A percentile compares a stretch with the other conserved stretches of the same genome.
These are phyloP conservation scores for Schizothecium vesticola DNA, from an alignment of 495 filamentous ascomycete genomes.

Conservation along the genomic window DNA sequence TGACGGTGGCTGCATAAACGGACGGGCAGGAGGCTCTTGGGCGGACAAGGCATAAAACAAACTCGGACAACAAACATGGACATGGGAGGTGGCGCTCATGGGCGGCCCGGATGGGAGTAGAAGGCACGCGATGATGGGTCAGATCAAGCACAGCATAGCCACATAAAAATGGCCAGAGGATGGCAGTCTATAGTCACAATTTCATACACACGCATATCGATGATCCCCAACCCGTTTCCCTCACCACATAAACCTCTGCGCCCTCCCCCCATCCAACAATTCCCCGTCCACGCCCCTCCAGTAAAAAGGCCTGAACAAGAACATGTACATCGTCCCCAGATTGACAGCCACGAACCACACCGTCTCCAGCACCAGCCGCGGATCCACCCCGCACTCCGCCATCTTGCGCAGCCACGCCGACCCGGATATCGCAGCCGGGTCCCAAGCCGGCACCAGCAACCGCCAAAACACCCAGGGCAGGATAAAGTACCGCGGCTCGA, in stretches of 20 bases:
- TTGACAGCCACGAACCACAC: conserved; percentile 73
- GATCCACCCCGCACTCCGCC: conserved; percentile 6
- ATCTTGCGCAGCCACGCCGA: conserved; percentile 14
- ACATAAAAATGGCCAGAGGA: neutral
- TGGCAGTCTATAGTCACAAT: neutral
- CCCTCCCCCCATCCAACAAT: conserved; percentile 63
- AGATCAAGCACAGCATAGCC: neutral
- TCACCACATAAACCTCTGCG: conserved; percentile 90
- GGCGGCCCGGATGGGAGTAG: neutral
- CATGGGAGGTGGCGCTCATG: neutral
- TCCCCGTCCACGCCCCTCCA: conserved; percentile 51
- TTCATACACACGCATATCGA: neutral
- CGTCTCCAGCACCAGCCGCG: conserved; percentile 65
- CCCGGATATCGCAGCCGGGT: neutral
- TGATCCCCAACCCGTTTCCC: neutral
- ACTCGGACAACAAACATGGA: neutral
- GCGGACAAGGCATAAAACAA: neutral
- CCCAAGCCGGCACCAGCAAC: conserved; percentile 59
- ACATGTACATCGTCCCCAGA: conserved; percentile 68
- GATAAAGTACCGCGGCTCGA: conserved; percentile 93
- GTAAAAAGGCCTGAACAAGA: conserved; percentile 70
- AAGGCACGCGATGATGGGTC: neutral
- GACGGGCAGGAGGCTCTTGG: neutral
- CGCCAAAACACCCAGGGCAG: conserved; percentile 94
- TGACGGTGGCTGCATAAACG: neutral